phyloP scores from a whole-genome alignment of 1,284 basidiomycete species.

The Coniferiporia sulphurascens region DNA sequence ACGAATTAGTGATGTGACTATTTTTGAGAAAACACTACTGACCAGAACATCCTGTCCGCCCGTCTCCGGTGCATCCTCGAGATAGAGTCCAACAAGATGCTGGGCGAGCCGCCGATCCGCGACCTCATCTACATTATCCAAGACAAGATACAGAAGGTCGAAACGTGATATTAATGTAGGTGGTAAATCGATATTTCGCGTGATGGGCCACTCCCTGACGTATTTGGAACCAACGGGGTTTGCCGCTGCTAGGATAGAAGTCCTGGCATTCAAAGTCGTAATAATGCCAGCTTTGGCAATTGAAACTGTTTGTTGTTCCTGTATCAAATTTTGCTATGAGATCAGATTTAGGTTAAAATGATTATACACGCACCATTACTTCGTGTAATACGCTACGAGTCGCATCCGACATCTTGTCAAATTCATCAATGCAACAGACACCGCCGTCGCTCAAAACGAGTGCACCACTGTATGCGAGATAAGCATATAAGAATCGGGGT shows the following conservation, averaged over 20 bases:
- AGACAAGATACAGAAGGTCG: constrained; percentile 94
- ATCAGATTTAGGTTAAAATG: no score
- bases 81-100: constrained; percentile 89
- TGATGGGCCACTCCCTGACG: constrained; percentile 31
- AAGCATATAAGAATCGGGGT: not conserved
- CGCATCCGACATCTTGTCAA: constrained; percentile 98
- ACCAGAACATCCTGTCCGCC: constrained; percentile 76
- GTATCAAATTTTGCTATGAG: not conserved
- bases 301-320: constrained; percentile 99
- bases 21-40: constrained; percentile 27
- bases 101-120: constrained; percentile 89
- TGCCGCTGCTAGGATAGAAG: constrained; percentile 94
- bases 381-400: constrained; percentile 96
- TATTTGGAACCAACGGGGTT: constrained; percentile 98
- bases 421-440: constrained; percentile 99
- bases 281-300: constrained; percentile 99
- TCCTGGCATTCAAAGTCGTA: constrained; percentile 95
- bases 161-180: constrained; percentile 98
- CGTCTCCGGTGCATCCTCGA: constrained; percentile 82
- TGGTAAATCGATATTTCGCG: constrained; percentile 77
- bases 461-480: constrained; percentile 63
- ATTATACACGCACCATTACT: constrained; percentile 74
- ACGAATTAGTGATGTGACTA: not conserved
- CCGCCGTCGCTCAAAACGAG: constrained; percentile 96
- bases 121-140: constrained; percentile 91